phyloP scores from a whole-genome alignment of 1,284 basidiomycete genomes.

The Cronartium quercuum region DNA sequence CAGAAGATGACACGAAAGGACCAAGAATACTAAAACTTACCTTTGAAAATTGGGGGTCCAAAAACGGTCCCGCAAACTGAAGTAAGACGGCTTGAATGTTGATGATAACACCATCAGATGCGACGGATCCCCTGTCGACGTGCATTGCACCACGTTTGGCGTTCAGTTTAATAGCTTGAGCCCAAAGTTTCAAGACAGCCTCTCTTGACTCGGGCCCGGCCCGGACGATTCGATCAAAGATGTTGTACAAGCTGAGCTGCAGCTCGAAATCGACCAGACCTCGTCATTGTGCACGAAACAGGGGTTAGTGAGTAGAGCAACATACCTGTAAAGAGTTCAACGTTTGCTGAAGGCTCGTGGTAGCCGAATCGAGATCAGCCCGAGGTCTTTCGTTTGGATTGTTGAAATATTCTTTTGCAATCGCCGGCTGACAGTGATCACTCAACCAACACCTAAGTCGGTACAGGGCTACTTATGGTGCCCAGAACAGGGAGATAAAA shows the following conservation, averaged over 20 bases:
- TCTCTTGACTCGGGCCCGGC: constrained; percentile 73
- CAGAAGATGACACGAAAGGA: neutral
- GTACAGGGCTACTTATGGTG: neutral
- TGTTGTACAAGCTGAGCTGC: constrained; percentile 72
- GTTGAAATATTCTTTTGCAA: constrained; percentile 73
- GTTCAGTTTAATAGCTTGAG: constrained; percentile 69
- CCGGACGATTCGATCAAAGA: constrained; percentile 81
- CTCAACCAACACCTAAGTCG: too few species aligned
- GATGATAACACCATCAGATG: constrained; percentile 87
- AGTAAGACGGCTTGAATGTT: constrained; percentile 78
- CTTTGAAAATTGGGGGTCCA: constrained; percentile 85
- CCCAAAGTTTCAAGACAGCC: constrained; percentile 76
- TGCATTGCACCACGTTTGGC: constrained; percentile 81
- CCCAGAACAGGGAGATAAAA: constrained; percentile 25
- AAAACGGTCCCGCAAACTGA: constrained; percentile 90
- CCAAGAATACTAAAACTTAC: constrained; percentile 50
- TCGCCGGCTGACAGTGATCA: constrained; percentile 59
- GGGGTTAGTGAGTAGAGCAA: neutral
- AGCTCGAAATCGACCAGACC: neutral
- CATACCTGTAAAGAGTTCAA: constrained; percentile 70
- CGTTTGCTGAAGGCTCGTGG: constrained; percentile 71
- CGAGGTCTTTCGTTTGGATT: constrained; percentile 69
- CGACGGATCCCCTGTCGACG: constrained; percentile 77
- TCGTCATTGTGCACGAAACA: neutral
- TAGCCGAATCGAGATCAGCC: constrained; percentile 73